Evolutionary conservation across 2,329 filamentous ascomycete genomes (phyloP), one percentile per base, ranked within the genome.

Genomic region (Calonectria honghensis): DNA sequence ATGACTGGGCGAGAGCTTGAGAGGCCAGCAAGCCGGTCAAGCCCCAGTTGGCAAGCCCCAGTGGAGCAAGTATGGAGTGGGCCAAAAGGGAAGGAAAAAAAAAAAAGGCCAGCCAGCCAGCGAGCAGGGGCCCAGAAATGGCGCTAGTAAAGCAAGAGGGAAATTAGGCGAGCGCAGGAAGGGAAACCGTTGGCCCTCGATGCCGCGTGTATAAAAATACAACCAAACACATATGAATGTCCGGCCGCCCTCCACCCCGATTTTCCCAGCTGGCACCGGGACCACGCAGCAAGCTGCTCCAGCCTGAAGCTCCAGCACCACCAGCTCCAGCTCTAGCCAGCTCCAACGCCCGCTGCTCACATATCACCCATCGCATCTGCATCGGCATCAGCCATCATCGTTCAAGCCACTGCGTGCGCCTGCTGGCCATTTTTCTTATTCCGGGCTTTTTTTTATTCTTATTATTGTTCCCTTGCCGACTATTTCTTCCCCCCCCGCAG

Each of bases 141-240:
- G 81, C 83, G 81, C 83, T 84, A 84, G 77, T 75, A 73, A 80
- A 79, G 77, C 79, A 82, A 81, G 78, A 82, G 79, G 82, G 82
- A 84, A 83, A 83, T 84, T 85, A 85, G 83, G 83, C 83, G 83
- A 85, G 80, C 76, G 68, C 78, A 81, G 70, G 77, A 78, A 78
- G 80, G 78, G 79, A 83, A 83, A 81, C 81, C 79, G 83, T 84
- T 84, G 83, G 83, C 79, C 77, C 79, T 78, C 76, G 74, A 80
- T 78, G 80, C 77, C 81, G 80, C 85, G 84, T 86, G 85, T 87
- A 87, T 87, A 87, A 86, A 86, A 87, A 85, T 86, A 85, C 84
- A 86, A 81, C 83, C 81, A 83, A 70, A 83, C 83, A 85, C 85
- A 85, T 85, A 86, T 86, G 84, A 86, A 85, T 84, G 83, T 82